A percentile compares a stretch with the other conserved stretches of the same genome.
These are phyloP conservation scores for Aspergillus bridgeri DNA, from an alignment of 495 filamentous ascomycete genomes.

Conservation along the genomic window DNA sequence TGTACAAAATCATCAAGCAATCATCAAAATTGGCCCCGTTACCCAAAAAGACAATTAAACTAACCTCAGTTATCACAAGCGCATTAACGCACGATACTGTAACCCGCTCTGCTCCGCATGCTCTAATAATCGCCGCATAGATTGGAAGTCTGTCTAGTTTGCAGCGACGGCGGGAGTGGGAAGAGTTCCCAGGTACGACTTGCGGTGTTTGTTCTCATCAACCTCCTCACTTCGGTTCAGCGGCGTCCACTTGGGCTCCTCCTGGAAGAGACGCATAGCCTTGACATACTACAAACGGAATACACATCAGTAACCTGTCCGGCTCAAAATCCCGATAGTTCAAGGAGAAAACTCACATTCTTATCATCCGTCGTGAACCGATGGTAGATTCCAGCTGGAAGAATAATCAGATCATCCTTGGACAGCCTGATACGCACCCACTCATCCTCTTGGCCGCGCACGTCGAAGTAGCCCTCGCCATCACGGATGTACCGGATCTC, in stretches of 20 bases:
- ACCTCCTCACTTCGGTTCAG: conserved; percentile 77
- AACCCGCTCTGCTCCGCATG: background rate
- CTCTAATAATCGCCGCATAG: background rate
- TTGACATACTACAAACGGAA: conserved; percentile 70
- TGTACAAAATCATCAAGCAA: conserved; percentile 15
- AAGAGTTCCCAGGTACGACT: conserved; percentile 63
- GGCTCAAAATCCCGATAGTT: background rate
- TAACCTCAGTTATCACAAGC: background rate
- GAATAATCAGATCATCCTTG: conserved; percentile 73
- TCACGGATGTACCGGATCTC: conserved; percentile 97
- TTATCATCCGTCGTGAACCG: conserved; percentile 89
- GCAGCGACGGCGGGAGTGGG: conserved; percentile 25
- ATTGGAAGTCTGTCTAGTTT: conserved; percentile 13
- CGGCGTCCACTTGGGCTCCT: conserved; percentile 98
- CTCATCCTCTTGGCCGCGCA: conserved; percentile 64
- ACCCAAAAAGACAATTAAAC: background rate
- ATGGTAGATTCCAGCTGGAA: conserved; percentile 97
- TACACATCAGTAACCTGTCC: conserved; percentile 13
- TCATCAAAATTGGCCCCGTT: background rate
- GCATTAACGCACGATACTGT: background rate
- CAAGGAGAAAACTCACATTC: conserved; percentile 61
- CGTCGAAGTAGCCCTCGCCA: conserved; percentile 90
- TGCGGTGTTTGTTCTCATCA: conserved; percentile 72
- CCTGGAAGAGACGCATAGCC: conserved; percentile 96
- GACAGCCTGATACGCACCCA: conserved; percentile 84